Conservation (phyloP, 169 alveolate species). For the Plasmodium knowlesi region DNA sequence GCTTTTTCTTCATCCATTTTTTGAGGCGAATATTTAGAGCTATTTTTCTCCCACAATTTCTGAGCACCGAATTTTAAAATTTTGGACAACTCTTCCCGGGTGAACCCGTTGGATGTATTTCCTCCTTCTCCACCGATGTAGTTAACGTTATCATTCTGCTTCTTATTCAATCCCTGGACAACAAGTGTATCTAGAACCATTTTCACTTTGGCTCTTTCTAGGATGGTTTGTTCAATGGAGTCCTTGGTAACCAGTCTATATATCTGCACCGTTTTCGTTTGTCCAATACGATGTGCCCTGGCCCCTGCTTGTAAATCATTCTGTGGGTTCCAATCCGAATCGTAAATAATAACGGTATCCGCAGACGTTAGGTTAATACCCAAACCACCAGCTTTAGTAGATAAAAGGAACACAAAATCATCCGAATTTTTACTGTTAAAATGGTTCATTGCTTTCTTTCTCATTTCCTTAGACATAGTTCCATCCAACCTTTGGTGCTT, state of each 20-base stretch:
- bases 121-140: constrained; percentile 80
- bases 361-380: constrained; percentile 96
- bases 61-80: constrained; percentile 93
- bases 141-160: constrained; percentile 79
- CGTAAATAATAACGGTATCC: constrained; percentile 95
- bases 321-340: constrained; percentile 99
- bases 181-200: constrained; percentile 97
- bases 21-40: constrained; percentile 63
- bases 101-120: constrained; percentile 81
- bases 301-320: constrained; percentile 99
- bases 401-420: constrained; percentile 96
- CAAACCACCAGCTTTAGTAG: constrained; percentile 99
- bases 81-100: constrained; percentile 91
- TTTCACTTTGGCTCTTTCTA: constrained; percentile 98
- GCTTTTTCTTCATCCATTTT: constrained; percentile 47
- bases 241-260: constrained; percentile 96
- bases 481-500: constrained; percentile 99
- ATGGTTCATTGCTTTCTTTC: constrained; percentile 96
- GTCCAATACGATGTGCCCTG: constrained; percentile 99
- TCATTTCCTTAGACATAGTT: constrained; percentile 95
- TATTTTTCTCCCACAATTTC: constrained; percentile 88
- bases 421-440: constrained; percentile 94
- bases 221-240: constrained; percentile 97
- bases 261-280: constrained; percentile 96
- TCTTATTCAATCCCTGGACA: constrained; percentile 92